Base-by-base conservation (phyloP, 495 filamentous ascomycete genomes). In the Neurospora sp. region DNA sequence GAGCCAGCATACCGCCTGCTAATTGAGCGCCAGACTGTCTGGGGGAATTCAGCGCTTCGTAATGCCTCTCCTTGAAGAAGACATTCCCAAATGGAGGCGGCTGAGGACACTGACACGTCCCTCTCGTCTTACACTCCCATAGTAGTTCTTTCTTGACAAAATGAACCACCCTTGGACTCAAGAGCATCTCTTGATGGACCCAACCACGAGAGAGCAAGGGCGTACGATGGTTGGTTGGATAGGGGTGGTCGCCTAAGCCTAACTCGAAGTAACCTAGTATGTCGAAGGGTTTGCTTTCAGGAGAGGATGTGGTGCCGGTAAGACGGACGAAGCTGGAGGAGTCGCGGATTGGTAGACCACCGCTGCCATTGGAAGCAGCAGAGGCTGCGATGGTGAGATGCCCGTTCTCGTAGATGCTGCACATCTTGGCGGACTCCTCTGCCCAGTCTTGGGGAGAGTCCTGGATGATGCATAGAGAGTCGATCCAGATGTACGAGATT, bases 301-400 rank as follows among this genome's bases (percentile, higher is more conserved):
- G 20, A 22, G 27, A 10, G 0, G 20, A 39, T 31, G 20, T 41
- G 69, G 20, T 39, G 22, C 40, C 22, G n/a, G 40, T 27, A 16
- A 31, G 69, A 9, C 69, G 40, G 11, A 61, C 18, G 9, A 41
- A 39, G 39, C 39, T 18, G 38, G 41, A 70, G 69, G 69, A 70
- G 2, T 61, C 53, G 53, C 53, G 53, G 12, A 31, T 16, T 14
- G 53, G 53, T 27, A 75, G 68, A 31, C 71, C 71, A 48, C 69
- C 59, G 12, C 71, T 42, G 20, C 71, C 61, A 53, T 73, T 71
- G 22, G 20, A 38, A 31, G 71, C 66, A 27, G 41, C 73, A 46
- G 71, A 66, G 40, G 77, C 76, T 20, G 73, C 74, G 22, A 79
- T 73, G 27, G 76, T 77, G 69, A 79, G 53, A 41, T 77, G 38